Conservation (phyloP, 768 basidiomycete genomes). For the Melanogaster broomeanus region DNA sequence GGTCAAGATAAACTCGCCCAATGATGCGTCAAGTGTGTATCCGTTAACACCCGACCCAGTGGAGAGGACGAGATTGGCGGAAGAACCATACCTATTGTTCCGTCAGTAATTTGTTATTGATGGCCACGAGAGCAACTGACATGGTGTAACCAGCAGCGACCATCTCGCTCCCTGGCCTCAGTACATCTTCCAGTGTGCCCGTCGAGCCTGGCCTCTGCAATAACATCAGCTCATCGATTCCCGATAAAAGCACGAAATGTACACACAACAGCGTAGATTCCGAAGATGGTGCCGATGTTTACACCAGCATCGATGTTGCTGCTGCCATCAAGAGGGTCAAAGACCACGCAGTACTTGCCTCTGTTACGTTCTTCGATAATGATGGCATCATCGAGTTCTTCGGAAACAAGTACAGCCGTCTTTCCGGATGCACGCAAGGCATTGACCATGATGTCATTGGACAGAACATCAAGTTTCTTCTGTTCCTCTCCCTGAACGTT, state of each 20-base stretch:
- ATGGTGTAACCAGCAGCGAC: constrained; percentile 98
- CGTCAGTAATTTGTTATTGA: constrained; percentile 10
- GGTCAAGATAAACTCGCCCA: constrained; percentile 98
- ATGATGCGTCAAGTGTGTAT: constrained; percentile 92
- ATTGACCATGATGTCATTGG: constrained; percentile 99
- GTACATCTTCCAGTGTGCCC: constrained; percentile 84
- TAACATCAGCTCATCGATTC: background rate
- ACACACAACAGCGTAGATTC: constrained; percentile 89
- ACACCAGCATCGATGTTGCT: constrained; percentile 99
- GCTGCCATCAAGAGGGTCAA: constrained; percentile 95
- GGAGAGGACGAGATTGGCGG: constrained; percentile 92
- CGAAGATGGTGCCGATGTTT: constrained; percentile 97
- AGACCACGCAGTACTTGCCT: constrained; percentile 96
- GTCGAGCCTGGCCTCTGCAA: constrained; percentile 69
- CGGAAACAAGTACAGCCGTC: constrained; percentile 94
- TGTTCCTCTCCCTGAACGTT: constrained; percentile 99
- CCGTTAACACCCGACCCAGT: constrained; percentile 97
- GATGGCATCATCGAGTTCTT: constrained; percentile 92
- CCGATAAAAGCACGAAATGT: background rate
- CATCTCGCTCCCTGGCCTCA: constrained; percentile 94
- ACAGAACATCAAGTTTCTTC: constrained; percentile 97
- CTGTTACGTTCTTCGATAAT: constrained; percentile 79
- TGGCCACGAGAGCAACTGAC: constrained; percentile 45
- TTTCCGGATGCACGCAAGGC: constrained; percentile 95
- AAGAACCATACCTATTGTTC: constrained; percentile 77